Conservation (phyloP, 2,329 filamentous ascomycete species). For the Hymenoscyphus fraxineus region DNA sequence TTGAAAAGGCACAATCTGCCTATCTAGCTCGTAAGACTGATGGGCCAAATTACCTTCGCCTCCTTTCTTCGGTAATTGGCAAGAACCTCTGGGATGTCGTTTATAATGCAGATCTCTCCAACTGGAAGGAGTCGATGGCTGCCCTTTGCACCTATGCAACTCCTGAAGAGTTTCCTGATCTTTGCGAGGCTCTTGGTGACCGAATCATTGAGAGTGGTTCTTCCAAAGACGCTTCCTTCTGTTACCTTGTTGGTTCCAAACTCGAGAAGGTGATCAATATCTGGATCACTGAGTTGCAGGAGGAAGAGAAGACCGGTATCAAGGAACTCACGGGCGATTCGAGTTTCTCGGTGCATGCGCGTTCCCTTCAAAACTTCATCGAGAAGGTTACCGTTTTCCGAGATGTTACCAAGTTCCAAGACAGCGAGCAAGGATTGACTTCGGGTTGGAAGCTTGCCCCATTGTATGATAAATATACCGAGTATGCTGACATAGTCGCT, state of each 20-base stretch:
- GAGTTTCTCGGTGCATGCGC: conserved; percentile 87
- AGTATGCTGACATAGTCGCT: conserved; percentile 94
- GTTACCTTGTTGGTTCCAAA: conserved; percentile 92
- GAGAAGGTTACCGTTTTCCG: conserved; percentile 98
- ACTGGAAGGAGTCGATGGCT: conserved; percentile 98
- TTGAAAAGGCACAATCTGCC: conserved; percentile 88
- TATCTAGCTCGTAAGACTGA: conserved; percentile 82
- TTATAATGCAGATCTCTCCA: conserved; percentile 85
- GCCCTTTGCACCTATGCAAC: conserved; percentile 94
- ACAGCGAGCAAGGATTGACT: conserved; percentile 65
- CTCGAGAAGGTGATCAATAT: conserved; percentile 95
- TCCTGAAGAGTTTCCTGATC: conserved; percentile 83
- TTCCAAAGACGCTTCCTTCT: conserved; percentile 91
- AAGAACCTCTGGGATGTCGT: conserved; percentile 99
- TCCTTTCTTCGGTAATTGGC: conserved; percentile 85
- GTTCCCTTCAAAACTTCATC: conserved; percentile 85
- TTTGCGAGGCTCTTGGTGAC: conserved; percentile 93
- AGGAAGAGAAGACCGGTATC: conserved; percentile 73
- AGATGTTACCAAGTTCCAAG: conserved; percentile 85
- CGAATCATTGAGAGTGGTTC: conserved; percentile 74
- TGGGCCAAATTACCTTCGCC: conserved; percentile 84
- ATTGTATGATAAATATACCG: conserved; percentile 91
- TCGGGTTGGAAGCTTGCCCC: conserved; percentile 84
- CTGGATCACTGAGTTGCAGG: conserved; percentile 86
- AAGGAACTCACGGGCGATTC: conserved; percentile 68